A percentile compares a stretch with the other conserved stretches of the same genome.
Evolutionary conservation across 176 grass and related monocot species (phyloP).

Genomic region (Zea luxurians): DNA sequence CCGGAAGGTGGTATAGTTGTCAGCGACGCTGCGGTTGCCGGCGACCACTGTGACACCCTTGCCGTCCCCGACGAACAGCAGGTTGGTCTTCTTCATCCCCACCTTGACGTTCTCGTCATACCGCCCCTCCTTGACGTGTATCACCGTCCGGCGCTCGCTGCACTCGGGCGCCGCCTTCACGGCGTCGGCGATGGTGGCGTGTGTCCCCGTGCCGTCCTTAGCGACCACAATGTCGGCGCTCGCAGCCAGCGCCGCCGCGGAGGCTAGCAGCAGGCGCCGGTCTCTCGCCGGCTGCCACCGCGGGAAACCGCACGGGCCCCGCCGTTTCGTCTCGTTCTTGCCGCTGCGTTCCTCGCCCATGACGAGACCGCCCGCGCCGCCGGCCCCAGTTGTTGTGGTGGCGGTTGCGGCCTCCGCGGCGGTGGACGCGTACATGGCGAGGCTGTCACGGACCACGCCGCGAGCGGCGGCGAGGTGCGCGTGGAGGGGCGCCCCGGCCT

Average conservation of each 20-base stretch:
- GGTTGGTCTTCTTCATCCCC: conserved; percentile 62
- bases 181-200: conserved; percentile 44
- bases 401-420: not conserved
- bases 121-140: conserved; percentile 58
- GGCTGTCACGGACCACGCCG: conserved; percentile 40
- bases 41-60: conserved; percentile 46
- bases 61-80: conserved; percentile 70
- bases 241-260: not conserved
- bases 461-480: conserved; percentile 37
- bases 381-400: conserved; percentile 15
- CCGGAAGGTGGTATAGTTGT: conserved; percentile 62
- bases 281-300: conserved; percentile 44
- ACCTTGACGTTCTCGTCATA: conserved; percentile 72
- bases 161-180: conserved; percentile 53
- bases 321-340: conserved; percentile 33
- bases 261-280: conserved; percentile 32
- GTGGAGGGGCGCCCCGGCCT: conserved; percentile 31
- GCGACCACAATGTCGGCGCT: conserved; percentile 51
- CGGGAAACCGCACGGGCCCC: conserved; percentile 29
- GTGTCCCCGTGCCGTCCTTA: conserved; percentile 48
- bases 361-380: not conserved
- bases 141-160: conserved; percentile 46
- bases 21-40: conserved; percentile 39
- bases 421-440: conserved; percentile 38
- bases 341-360: conserved; percentile 25